Percentiles rank a stretch among this genome's conserved stretches.
These are phyloP conservation scores for Phaeosphaeria sp. DNA, from an alignment of 2,329 filamentous ascomycete species.

Conservation along the genomic window DNA sequence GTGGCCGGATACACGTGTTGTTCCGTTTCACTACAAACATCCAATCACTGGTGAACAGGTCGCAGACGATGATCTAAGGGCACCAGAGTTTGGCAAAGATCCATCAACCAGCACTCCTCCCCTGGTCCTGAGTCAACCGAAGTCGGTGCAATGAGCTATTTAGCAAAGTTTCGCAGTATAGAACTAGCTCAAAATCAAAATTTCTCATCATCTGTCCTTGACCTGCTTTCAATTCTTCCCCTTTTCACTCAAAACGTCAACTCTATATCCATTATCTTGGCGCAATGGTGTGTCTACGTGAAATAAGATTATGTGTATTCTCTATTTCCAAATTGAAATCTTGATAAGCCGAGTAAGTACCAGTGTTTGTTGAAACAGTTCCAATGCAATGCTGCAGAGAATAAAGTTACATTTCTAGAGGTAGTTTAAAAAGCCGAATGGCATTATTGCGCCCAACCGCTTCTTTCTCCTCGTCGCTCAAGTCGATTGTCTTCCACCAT, in stretches of 20 bases:
- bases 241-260: neutral
- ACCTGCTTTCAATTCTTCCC: neutral
- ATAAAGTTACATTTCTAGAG: conserved; percentile 9
- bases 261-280: neutral
- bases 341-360: neutral
- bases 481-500: conserved; percentile 37
- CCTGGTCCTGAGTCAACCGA: conserved; percentile 48
- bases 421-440: conserved; percentile 35
- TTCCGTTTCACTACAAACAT: conserved; percentile 62
- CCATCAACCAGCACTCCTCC: conserved; percentile 50
- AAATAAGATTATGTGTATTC: neutral
- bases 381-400: neutral
- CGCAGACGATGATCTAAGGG: conserved; percentile 56
- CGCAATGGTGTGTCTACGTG: neutral
- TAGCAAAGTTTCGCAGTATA: conserved; percentile 4
- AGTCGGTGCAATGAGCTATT: conserved; percentile 22
- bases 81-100: conserved; percentile 55
- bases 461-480: conserved; percentile 34
- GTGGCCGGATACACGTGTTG: conserved; percentile 63
- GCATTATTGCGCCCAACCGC: conserved; percentile 32
- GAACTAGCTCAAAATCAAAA: neutral
- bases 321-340: neutral
- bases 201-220: neutral
- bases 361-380: neutral
- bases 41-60: conserved; percentile 57